A percentile compares a stretch with the other conserved stretches of the same genome.
These are phyloP conservation scores for Cryptococcus hybrid DNA, from an alignment of 1,284 basidiomycete genomes.

Conservation along the genomic window DNA sequence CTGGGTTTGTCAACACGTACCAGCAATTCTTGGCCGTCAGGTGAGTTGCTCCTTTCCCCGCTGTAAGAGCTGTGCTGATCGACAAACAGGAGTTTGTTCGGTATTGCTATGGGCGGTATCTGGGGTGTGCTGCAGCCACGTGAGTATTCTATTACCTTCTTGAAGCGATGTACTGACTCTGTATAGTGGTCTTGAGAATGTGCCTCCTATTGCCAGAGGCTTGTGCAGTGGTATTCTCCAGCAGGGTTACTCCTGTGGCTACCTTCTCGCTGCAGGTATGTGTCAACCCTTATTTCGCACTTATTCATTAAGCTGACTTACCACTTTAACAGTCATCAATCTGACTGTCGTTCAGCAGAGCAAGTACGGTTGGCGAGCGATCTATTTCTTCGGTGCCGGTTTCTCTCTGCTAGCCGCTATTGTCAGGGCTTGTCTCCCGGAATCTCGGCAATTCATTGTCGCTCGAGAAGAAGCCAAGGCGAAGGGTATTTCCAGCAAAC, in stretches of 20 bases:
- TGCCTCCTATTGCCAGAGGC: conserved; percentile 83
- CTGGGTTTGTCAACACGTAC: conserved; percentile 54
- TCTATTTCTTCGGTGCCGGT: conserved; percentile 60
- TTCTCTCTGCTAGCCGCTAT: conserved; percentile 70
- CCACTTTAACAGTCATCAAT: conserved; percentile 64
- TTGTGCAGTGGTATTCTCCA: conserved; percentile 81
- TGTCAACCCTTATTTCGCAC: background rate
- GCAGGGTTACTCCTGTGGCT: conserved; percentile 64
- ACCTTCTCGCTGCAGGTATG: background rate
- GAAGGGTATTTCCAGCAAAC: conserved; percentile 41
- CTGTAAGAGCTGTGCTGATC: background rate
- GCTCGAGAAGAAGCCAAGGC: conserved; percentile 49
- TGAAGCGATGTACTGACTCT: background rate
- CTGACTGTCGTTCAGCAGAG: conserved; percentile 54
- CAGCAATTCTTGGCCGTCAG: conserved; percentile 53
- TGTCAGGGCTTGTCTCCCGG: conserved; percentile 72
- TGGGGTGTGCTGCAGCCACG: conserved; percentile 49
- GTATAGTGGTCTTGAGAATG: conserved; percentile 70
- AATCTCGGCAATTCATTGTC: conserved; percentile 68
- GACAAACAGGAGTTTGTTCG: conserved; percentile 67
- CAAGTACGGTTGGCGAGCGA: conserved; percentile 51
- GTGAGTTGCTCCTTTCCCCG: conserved; percentile 24
- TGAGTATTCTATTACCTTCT: conserved; percentile 4
- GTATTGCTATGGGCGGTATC: conserved; percentile 73
- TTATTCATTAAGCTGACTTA: conserved; percentile 21